Conservation (phyloP, 2,329 filamentous ascomycete genomes). For the Cladobotryum protrusum region DNA sequence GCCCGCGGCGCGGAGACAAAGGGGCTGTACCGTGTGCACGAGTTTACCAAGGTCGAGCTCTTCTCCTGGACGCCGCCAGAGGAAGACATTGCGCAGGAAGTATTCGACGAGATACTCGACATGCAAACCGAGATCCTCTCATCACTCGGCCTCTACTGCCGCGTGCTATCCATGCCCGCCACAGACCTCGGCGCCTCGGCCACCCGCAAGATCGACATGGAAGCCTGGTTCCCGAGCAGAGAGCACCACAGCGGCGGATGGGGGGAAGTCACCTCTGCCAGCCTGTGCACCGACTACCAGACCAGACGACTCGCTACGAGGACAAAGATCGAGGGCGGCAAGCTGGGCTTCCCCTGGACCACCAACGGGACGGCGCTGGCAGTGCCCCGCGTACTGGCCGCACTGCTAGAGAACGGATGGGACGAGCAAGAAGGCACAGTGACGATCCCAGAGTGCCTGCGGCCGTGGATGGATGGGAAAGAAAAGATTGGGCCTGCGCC, state of each 20-base stretch:
- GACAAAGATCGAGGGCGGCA: slow-evolving; percentile 48
- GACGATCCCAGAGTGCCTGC: slow-evolving; percentile 69
- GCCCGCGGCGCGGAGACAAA: slow-evolving; percentile 86
- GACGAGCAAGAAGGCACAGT: slow-evolving; percentile 63
- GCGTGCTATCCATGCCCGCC: slow-evolving; percentile 87
- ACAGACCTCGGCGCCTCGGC: slow-evolving; percentile 86
- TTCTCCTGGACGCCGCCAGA: slow-evolving; percentile 80
- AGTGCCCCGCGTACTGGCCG: slow-evolving; percentile 81
- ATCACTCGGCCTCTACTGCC: slow-evolving; percentile 73
- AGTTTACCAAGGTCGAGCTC: slow-evolving; percentile 98
- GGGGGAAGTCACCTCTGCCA: slow-evolving; percentile 89
- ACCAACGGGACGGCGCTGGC: slow-evolving; percentile 92
- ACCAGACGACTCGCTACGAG: slow-evolving; percentile 73
- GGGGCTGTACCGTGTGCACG: slow-evolving; percentile 92
- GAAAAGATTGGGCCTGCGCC: slow-evolving; percentile 49
- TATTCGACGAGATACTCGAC: slow-evolving; percentile 80
- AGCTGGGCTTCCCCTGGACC: slow-evolving; percentile 74
- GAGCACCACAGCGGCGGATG: slow-evolving; percentile 47
- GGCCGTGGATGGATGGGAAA: slow-evolving; percentile 76
- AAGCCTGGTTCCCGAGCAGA: slow-evolving; percentile 86
- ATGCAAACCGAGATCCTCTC: slow-evolving; percentile 81
- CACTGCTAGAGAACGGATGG: slow-evolving; percentile 87
- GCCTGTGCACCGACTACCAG: slow-evolving; percentile 94
- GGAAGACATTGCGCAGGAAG: slow-evolving; percentile 37
- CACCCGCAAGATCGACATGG: slow-evolving; percentile 82